These are phyloP conservation scores for Nicotiana attenuata DNA, from an alignment of 257 asterid genomes.

Conservation along the genomic window DNA sequence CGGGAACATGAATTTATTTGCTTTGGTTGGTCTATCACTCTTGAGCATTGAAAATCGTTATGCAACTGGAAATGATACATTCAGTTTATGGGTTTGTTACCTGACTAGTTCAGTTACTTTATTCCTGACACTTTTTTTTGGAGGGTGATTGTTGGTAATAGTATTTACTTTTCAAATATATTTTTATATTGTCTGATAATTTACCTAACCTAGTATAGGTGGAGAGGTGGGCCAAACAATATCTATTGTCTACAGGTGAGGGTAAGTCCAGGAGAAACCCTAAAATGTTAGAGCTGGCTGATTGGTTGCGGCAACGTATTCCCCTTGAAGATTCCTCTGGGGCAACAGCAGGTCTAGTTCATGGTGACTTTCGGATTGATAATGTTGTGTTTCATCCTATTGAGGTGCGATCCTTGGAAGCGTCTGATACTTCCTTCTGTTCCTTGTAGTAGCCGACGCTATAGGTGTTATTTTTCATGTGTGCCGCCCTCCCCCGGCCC, in stretches of 20 bases:
- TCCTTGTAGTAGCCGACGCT: conserved; percentile 2
- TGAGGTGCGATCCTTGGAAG: conserved; percentile 49
- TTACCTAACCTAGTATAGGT: conserved; percentile 42
- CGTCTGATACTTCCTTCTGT: conserved; percentile 2
- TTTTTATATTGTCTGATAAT: conserved; percentile 11
- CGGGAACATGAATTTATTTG: background rate
- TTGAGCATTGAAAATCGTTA: background rate
- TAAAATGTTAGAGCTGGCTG: conserved; percentile 72
- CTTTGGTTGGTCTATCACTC: background rate
- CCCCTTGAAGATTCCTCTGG: conserved; percentile 93
- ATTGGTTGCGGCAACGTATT: conserved; percentile 78
- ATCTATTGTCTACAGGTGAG: conserved; percentile 76
- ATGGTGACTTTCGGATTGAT: conserved; percentile 95
- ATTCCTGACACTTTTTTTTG: background rate
- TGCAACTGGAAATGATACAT: background rate
- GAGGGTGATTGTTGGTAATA: background rate
- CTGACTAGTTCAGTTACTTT: background rate
- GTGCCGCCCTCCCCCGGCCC: background rate
- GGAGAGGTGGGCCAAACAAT: conserved; percentile 95
- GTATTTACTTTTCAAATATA: background rate
- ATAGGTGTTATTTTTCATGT: background rate
- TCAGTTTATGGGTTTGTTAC: background rate
- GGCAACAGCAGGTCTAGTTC: conserved; percentile 79
- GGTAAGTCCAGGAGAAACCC: conserved; percentile 84
- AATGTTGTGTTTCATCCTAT: conserved; percentile 94